These are phyloP conservation scores for Naumovozyma baii DNA, from an alignment of 805 yeast species.

Conservation along the genomic window DNA sequence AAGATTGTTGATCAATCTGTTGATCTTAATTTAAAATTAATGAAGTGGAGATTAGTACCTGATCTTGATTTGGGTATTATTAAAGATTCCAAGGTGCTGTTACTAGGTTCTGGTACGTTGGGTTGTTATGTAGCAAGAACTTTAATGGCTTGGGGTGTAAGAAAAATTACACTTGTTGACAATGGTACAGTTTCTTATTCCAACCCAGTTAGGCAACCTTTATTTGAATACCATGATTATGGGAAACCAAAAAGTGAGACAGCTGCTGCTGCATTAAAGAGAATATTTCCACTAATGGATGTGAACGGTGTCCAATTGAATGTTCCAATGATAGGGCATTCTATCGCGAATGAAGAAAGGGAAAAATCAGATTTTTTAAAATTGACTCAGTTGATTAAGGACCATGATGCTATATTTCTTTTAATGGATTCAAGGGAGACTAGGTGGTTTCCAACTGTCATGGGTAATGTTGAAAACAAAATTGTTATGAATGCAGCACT, in stretches of 20 bases:
- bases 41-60: constrained; percentile 96
- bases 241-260: constrained; percentile 68
- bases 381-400: constrained; percentile 44
- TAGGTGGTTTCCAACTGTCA: constrained; percentile 92
- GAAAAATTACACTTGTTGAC: constrained; percentile 79
- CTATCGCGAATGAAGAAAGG: constrained; percentile 46
- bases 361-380: constrained; percentile 44
- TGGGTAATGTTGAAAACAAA: constrained; percentile 59
- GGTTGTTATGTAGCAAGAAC: constrained; percentile 88
- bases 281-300: constrained; percentile 69
- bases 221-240: constrained; percentile 76
- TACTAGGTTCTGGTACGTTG: constrained; percentile 93
- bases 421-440: constrained; percentile 93
- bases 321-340: constrained; percentile 96
- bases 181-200: constrained; percentile 82
- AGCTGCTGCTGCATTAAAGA: constrained; percentile 65
- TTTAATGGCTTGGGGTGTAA: constrained; percentile 89
- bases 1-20: constrained; percentile 86
- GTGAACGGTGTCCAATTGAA: constrained; percentile 56
- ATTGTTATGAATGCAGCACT: constrained; percentile 84
- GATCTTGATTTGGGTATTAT: constrained; percentile 59
- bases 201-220: constrained; percentile 91
- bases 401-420: constrained; percentile 69
- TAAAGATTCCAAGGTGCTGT: constrained; percentile 49
- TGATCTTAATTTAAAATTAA: constrained; percentile 77